Evolutionary conservation across 345 rosid species (phyloP).

Genomic region (Eucalyptus regnans): DNA sequence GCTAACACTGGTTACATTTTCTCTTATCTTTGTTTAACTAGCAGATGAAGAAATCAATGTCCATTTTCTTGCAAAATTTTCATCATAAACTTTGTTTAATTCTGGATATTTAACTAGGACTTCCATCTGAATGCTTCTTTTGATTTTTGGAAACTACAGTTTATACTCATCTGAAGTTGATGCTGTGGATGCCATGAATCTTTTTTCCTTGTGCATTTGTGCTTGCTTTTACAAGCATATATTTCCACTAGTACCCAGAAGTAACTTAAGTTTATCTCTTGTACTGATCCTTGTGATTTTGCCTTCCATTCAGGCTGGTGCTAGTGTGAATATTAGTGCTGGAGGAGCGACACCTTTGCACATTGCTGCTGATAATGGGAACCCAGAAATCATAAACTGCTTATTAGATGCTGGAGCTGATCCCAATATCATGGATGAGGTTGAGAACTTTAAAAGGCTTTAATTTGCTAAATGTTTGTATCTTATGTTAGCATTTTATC

Average conservation of each 20-base stretch:
- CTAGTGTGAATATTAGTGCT: slow-evolving; percentile 59
- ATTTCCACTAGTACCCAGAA: not conserved
- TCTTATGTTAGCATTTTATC: not conserved
- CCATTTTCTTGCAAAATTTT: not conserved
- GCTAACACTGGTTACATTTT: not conserved
- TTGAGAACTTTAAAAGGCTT: not conserved
- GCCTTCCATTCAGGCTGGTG: slow-evolving; percentile 60
- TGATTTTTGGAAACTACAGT: not conserved
- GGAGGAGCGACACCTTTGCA: slow-evolving; percentile 95
- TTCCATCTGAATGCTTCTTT: not conserved
- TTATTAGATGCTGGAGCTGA: slow-evolving; percentile 82
- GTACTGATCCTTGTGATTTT: not conserved
- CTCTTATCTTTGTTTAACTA: not conserved
- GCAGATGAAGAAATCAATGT: not conserved
- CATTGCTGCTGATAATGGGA: slow-evolving; percentile 79
- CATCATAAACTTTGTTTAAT: not conserved
- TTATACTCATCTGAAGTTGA: not conserved
- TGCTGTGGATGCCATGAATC: not conserved
- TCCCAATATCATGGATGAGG: slow-evolving; percentile 72
- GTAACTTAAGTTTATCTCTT: not conserved
- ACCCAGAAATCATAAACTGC: slow-evolving; percentile 47
- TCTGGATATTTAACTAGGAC: not conserved
- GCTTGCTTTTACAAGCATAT: not conserved
- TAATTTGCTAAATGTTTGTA: not conserved
- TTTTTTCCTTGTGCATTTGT: not conserved